A percentile compares a stretch with the other conserved stretches of the same genome.
phyloP scores from a whole-genome alignment of 129 eudicot species.

The Scalesia atractyloides region DNA sequence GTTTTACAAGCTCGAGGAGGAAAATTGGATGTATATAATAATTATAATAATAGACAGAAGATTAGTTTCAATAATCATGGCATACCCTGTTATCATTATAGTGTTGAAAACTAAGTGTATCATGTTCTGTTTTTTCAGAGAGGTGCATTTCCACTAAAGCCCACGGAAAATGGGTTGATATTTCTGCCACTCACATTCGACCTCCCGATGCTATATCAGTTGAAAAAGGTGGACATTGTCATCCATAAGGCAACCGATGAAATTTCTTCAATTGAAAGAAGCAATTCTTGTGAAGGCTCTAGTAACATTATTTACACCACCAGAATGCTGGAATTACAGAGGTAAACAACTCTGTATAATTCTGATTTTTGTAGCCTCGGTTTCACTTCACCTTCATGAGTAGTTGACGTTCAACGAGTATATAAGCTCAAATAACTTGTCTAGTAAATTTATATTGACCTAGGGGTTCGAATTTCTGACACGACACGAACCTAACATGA shows the following conservation, averaged over 20 bases:
- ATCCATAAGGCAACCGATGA: constrained; percentile 98
- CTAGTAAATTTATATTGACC: background rate
- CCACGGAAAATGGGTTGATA: constrained; percentile 69
- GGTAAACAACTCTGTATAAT: constrained; percentile 40
- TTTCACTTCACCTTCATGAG: background rate
- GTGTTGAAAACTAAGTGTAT: constrained; percentile 16
- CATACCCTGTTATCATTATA: background rate
- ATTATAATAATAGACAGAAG: background rate
- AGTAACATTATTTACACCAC: constrained; percentile 61
- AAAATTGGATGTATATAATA: background rate
- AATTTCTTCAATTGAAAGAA: constrained; percentile 70
- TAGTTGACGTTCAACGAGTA: background rate
- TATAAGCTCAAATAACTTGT: constrained; percentile 14
- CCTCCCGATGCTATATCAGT: constrained; percentile 64
- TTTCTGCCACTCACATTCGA: constrained; percentile 84
- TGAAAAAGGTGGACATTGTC: constrained; percentile 65
- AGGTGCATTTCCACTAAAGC: constrained; percentile 81
- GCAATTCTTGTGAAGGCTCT: constrained; percentile 37
- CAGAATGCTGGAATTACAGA: constrained; percentile 75
- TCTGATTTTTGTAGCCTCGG: constrained; percentile 1
- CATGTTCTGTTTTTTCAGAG: constrained; percentile 55
- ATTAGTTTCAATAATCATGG: background rate
- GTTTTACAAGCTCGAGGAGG: background rate
- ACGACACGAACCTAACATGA: no score
- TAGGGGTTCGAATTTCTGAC: no score